Percentiles rank a stretch among this genome's conserved stretches.
Evolutionary conservation across 2,329 filamentous ascomycete species (phyloP).

Genomic region (Eurotiales sp.): DNA sequence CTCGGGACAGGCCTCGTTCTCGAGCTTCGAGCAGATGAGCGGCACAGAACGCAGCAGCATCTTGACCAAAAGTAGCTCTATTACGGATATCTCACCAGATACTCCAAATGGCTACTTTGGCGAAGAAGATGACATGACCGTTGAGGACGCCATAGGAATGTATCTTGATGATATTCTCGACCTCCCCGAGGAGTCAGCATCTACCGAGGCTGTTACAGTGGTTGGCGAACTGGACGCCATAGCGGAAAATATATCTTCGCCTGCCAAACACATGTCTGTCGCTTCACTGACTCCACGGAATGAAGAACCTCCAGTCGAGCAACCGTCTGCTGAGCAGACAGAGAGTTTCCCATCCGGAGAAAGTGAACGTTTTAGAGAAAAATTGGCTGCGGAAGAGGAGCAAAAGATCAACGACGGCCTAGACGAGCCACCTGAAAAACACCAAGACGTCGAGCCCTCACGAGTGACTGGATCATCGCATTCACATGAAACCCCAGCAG

Average conservation of each 20-base stretch:
- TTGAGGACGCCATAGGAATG: slow-evolving; percentile 59
- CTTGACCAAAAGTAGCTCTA: slow-evolving; percentile 72
- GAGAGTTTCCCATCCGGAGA: background rate
- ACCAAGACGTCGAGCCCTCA: slow-evolving; percentile 1
- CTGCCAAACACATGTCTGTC: slow-evolving; percentile 7
- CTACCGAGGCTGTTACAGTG: slow-evolving; percentile 8
- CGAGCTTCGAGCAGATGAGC: slow-evolving; percentile 54
- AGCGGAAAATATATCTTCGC: slow-evolving; percentile 9
- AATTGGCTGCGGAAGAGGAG: background rate
- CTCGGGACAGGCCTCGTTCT: slow-evolving; percentile 58
- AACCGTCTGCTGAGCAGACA: background rate
- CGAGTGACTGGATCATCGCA: slow-evolving; percentile 12
- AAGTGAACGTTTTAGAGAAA: background rate
- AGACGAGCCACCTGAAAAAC: slow-evolving; percentile 1
- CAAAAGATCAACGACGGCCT: background rate
- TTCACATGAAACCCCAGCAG: background rate
- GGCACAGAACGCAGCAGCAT: slow-evolving; percentile 82
- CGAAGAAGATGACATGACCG: slow-evolving; percentile 50
- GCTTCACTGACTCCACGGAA: background rate
- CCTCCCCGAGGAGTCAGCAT: slow-evolving; percentile 35
- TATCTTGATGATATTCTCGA: slow-evolving; percentile 57
- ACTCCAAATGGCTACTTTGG: slow-evolving; percentile 65
- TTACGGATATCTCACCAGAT: slow-evolving; percentile 56
- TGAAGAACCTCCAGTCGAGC: background rate
- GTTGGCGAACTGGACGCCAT: slow-evolving; percentile 9